These are phyloP conservation scores for Trichoderma koningii DNA, from an alignment of 2,329 filamentous ascomycete species.

Conservation along the genomic window DNA sequence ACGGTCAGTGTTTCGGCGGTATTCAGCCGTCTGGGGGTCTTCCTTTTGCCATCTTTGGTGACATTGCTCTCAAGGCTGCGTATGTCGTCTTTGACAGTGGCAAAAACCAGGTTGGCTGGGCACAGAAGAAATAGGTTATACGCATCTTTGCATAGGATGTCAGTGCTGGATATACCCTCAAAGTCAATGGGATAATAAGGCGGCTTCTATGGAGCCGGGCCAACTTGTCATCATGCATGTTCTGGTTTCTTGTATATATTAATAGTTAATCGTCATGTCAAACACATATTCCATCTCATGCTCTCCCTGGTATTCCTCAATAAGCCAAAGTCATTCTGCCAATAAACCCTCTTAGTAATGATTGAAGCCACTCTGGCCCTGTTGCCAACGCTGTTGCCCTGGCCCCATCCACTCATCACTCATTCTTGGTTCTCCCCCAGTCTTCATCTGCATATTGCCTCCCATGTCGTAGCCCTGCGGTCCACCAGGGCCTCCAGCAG, in stretches of 20 bases:
- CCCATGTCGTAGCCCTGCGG: constrained; percentile 2
- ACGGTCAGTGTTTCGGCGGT: constrained; percentile 63
- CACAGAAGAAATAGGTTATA: constrained; percentile 25
- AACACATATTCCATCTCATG: not conserved
- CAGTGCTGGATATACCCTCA: not conserved
- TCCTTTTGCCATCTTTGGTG: constrained; percentile 59
- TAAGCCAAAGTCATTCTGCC: too few species aligned
- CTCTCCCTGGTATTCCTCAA: too few species aligned
- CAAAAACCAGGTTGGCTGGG: constrained; percentile 51
- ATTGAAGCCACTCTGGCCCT: constrained; percentile 12
- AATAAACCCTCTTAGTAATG: not conserved
- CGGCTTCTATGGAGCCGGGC: too few species aligned
- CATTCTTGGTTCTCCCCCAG: not conserved
- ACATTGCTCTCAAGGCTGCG: constrained; percentile 61
- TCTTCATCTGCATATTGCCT: constrained; percentile 1
- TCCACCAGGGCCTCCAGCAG: not conserved
- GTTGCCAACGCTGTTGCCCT: constrained; percentile 16
- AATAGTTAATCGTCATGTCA: not conserved
- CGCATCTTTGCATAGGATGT: not conserved
- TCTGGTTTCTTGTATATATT: too few species aligned
- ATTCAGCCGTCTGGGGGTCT: constrained; percentile 57
- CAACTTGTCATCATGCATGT: too few species aligned
- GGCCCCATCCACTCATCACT: not conserved
- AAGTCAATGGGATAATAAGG: too few species aligned
- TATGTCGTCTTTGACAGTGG: constrained; percentile 60